Base-by-base conservation (phyloP, 2,329 filamentous ascomycete genomes). In the Myriosclerotinia curreyana region DNA sequence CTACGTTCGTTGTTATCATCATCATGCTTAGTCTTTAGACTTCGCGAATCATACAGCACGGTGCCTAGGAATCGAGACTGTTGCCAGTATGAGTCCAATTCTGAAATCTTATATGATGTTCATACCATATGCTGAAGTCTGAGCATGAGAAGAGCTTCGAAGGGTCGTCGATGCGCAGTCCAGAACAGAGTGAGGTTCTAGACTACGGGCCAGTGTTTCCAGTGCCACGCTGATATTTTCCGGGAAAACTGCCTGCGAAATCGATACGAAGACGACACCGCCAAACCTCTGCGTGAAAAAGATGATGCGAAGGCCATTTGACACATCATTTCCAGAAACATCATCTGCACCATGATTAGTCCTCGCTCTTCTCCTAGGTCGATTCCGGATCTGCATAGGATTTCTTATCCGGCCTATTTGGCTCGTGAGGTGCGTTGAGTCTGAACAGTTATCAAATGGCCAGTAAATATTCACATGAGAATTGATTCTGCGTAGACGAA, bases 401-500 rank as follows among this genome's bases (percentile, higher is more conserved):
- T 62, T 59, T 72, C 69, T 52, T 69, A 72, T 14, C 72, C 71
- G 48, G 73, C 69, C 77, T 77, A 80, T 64, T 74, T 73, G 1
- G 69, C 66, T 3, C 69, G 70, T 1, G 69, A 62, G 5, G 64
- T 62, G 8, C 12, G 17, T 14, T 59, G 22, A n/a, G 73, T 65
- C 8, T 71, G 66, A 31, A 75, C 76, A 0, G 75, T 77, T 7
- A 75, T 75, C 22, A 79, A 22, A 4, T 79, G 70, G 6, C 77
- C 78, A 3, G 73, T 73, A 14, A 77, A 77, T 58, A 79, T 71
- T 11, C 74, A 51, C 44, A 66, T 65, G 28, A 72, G 9, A 62
- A 56, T 71, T 3, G 66, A 60, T 1, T 56, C 46, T 79, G 79
- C 0, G 82, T 85, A 5, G 81, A 80, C 14, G 67, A 55, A 59